Evolutionary conservation across 495 filamentous ascomycete genomes (phyloP), one percentile per base, ranked within the genome.

Genomic region (Neurospora sp.): DNA sequence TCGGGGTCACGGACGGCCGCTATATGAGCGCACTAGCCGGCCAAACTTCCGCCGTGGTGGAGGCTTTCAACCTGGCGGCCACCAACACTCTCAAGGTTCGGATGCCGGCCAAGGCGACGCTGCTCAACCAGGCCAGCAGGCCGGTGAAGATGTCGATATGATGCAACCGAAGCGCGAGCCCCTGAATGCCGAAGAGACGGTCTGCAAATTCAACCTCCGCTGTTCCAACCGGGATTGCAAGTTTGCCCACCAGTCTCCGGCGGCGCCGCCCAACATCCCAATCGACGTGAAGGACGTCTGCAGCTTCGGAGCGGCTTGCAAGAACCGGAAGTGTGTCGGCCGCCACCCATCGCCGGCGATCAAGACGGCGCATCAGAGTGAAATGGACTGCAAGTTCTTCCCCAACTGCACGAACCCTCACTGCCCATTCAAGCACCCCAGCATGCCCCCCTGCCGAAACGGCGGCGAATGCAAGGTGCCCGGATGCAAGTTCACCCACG

Each of bases 201-300:
- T 88, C 41, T 99, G 96, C 87, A 92, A 90, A 66, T 99, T 91
- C 84, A 97, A 97, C 82, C 85, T 93, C 40, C 85, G 87, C 69
- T 99, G 96, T 83, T 92, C 90, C 22, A 94, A 96, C 79, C 87
- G 89, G 74, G 93, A 97, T 72, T 99, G 96, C 81, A 90, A 89
- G 61, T 98, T 93, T 79, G 96, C 93, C 37, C 96, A 99, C 77
- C 96, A 97, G 80, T 97, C 94, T 16, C 93, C 96, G 37, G 94
- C 92, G 27, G 94, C 95, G 44, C 92, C 93, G 18, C 91, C 91
- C n/a, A 92, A 91, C 31, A 80, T 79, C 16, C 86, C 89, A 3
- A 83, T 98, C 69, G 96, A 98, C 80, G 83, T 94, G 71, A 85
- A 85, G 42, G 94, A 98, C 78, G 83, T 85, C 40, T 99, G 96